phyloP scores from a whole-genome alignment of 2,329 filamentous ascomycete genomes.

The Fusarium nurragi region DNA sequence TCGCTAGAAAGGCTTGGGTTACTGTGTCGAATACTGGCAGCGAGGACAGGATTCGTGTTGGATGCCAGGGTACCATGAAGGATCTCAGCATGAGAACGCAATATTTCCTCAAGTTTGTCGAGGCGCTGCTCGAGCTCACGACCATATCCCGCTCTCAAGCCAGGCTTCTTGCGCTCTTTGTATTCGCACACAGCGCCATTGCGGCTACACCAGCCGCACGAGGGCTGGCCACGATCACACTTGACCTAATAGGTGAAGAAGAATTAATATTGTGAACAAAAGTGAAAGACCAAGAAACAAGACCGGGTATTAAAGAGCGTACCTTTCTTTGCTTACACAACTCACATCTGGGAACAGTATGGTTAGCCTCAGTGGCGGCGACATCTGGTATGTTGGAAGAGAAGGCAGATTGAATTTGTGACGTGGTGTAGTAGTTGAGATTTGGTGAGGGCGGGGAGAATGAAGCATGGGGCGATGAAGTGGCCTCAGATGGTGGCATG shows the following conservation, averaged over 20 bases:
- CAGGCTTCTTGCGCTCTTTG: conserved; percentile 74
- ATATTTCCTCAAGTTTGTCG: conserved; percentile 73
- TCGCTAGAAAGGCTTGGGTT: conserved; percentile 64
- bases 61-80: conserved; percentile 65
- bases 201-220: conserved; percentile 73
- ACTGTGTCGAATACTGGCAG: conserved; percentile 59
- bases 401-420: conserved; percentile 26
- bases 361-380: conserved; percentile 50
- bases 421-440: conserved; percentile 19
- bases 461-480: conserved; percentile 27
- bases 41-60: conserved; percentile 46
- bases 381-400: conserved; percentile 20
- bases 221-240: conserved; percentile 79
- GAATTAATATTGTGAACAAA: conserved; percentile 15
- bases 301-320: conserved; percentile 20
- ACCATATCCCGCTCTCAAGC: conserved; percentile 73
- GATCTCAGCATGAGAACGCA: conserved; percentile 73
- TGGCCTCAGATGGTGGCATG: conserved; percentile 34
- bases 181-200: conserved; percentile 73
- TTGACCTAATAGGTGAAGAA: conserved; percentile 64
- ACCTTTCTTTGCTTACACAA: conserved; percentile 85
- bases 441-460: conserved; percentile 28
- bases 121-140: conserved; percentile 77
- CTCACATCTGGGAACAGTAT: conserved; percentile 67
- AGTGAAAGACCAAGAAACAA: background rate